Evolutionary conservation across 2,329 filamentous ascomycete genomes (phyloP).

Genomic region (Tolypocladium cylindrosporum): DNA sequence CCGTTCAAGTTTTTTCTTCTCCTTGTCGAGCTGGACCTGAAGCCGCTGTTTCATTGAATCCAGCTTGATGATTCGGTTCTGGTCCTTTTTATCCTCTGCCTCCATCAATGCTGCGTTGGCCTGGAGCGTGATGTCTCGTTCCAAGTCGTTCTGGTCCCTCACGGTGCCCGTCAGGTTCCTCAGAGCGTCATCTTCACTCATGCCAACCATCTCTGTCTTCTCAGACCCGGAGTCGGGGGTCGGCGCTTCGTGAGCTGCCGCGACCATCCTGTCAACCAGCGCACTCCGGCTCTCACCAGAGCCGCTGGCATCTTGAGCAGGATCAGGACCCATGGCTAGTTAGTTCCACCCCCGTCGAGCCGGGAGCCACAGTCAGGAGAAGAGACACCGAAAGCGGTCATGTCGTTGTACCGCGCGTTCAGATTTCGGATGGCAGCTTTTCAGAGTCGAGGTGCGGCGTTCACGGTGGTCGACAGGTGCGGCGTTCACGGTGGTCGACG

Average conservation of each 20-base stretch:
- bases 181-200: constrained; percentile 52
- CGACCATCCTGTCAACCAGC: constrained; percentile 19
- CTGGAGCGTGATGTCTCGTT: constrained; percentile 68
- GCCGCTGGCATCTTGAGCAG: constrained; percentile 9
- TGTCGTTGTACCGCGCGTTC: background rate
- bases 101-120: constrained; percentile 50
- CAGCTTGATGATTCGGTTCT: constrained; percentile 51
- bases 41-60: constrained; percentile 47
- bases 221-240: background rate
- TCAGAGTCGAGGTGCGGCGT: background rate
- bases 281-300: constrained; percentile 13
- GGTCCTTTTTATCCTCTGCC: constrained; percentile 52
- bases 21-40: constrained; percentile 51
- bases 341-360: background rate
- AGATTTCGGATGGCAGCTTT: background rate
- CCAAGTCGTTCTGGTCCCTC: constrained; percentile 80
- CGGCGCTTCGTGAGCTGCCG: constrained; percentile 16
- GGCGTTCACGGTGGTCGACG: background rate
- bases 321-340: constrained; percentile 14
- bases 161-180: constrained; percentile 57
- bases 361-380: background rate
- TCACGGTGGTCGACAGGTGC: background rate
- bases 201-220: constrained; percentile 12
- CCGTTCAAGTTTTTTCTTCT: constrained; percentile 35
- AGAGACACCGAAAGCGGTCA: no score